These are phyloP conservation scores for Meyerozyma carpophila DNA, from an alignment of 1,139 yeast genomes.

Conservation along the genomic window DNA sequence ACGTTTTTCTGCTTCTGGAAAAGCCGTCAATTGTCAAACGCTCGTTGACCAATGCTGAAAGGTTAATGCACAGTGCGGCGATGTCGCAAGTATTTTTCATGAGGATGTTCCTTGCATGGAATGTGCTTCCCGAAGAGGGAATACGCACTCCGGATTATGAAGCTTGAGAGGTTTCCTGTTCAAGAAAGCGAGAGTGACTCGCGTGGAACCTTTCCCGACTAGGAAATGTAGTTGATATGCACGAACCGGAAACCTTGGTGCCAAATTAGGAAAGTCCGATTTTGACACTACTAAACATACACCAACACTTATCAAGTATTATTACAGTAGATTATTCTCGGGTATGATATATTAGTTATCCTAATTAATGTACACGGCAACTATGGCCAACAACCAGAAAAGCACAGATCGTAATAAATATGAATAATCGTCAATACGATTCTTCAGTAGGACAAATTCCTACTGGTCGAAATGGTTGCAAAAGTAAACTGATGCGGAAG, in stretches of 20 bases:
- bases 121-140: background rate
- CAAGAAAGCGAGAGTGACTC: background rate
- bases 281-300: too few relatives aligned
- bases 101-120: background rate
- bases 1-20: too few relatives aligned
- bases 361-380: background rate
- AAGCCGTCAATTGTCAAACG: too few relatives aligned
- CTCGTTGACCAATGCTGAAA: background rate
- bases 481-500: background rate
- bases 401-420: slow-evolving; percentile 1
- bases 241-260: too few relatives aligned
- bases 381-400: background rate
- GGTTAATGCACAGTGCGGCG: background rate
- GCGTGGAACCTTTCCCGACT: background rate
- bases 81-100: background rate
- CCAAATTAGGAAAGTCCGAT: too few relatives aligned
- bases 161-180: background rate
- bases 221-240: background rate
- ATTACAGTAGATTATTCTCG: background rate
- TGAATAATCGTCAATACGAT: background rate
- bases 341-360: background rate
- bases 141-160: background rate
- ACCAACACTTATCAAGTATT: too few relatives aligned
- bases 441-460: background rate
- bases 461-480: background rate